phyloP scores from a whole-genome alignment of 352 stramenopile species.

The Phytopythium delawarense region DNA sequence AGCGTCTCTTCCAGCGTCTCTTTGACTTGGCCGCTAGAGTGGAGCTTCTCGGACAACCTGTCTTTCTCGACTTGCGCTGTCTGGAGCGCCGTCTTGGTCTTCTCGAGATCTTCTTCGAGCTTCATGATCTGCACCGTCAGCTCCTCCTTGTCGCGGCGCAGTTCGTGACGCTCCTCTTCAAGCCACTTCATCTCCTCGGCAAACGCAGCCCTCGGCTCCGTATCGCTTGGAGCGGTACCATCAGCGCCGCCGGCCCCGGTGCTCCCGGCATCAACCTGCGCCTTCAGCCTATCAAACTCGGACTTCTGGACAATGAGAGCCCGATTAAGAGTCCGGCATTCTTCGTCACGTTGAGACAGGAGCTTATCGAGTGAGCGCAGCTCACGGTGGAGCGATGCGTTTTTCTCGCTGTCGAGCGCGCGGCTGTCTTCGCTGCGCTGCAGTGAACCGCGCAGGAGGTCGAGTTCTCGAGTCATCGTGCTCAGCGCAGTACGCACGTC shows the following conservation, averaged over 20 bases:
- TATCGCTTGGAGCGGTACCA: slow-evolving; percentile 8
- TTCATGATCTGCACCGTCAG: slow-evolving; percentile 49
- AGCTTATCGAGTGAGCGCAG: slow-evolving; percentile 69
- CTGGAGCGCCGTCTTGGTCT: slow-evolving; percentile 31
- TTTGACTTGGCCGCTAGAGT: slow-evolving; percentile 32
- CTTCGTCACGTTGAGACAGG: slow-evolving; percentile 61
- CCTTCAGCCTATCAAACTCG: slow-evolving; percentile 50
- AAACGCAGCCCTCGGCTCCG: slow-evolving; percentile 29
- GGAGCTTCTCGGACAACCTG: slow-evolving; percentile 35
- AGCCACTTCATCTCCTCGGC: slow-evolving; percentile 73
- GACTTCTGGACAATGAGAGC: slow-evolving; percentile 45
- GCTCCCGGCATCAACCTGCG: slow-evolving; percentile 19
- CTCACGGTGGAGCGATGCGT: slow-evolving; percentile 61
- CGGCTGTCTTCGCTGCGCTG: slow-evolving; percentile 51
- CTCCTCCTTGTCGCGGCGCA: slow-evolving; percentile 51
- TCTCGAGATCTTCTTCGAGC: slow-evolving; percentile 56
- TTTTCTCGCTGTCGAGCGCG: slow-evolving; percentile 64
- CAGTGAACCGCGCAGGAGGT: slow-evolving; percentile 53
- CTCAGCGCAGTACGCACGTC: slow-evolving; percentile 37
- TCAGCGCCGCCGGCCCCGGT: slow-evolving; percentile 3
- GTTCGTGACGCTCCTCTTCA: slow-evolving; percentile 55
- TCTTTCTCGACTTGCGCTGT: slow-evolving; percentile 40
- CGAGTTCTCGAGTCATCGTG: slow-evolving; percentile 42
- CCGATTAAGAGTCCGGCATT: slow-evolving; percentile 57
- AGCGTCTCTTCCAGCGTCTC: slow-evolving; percentile 39